Evolutionary conservation across 495 filamentous ascomycete genomes (phyloP), one percentile per base, ranked within the genome.

Genomic region (Trichoderma reesei): DNA sequence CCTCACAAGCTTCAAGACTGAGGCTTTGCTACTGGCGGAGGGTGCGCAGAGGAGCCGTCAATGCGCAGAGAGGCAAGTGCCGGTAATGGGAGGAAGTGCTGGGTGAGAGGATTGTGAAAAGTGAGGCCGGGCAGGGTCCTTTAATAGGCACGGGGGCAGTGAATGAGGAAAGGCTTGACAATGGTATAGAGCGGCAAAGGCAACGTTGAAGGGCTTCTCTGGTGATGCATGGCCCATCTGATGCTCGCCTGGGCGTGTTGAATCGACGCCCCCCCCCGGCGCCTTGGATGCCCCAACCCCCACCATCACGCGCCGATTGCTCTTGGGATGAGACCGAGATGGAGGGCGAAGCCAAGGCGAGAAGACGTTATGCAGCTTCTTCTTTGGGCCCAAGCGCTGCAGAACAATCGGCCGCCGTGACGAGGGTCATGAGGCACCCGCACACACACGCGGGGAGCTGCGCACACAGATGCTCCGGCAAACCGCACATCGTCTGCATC

Each of bases 101-200:
- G n/a, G 51, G 51, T 56, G 51, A 56, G 20, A 56, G 26, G 51
- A 56, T 56, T 56, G 51, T 56, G 51, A 56, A 56, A 34, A 56
- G 51, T 33, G 51, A 34, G 31, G 51, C 51, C 51, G 51, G 51
- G 26, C 51, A 33, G 11, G 7, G 51, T 14, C 51, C 51, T 56
- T 56, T 56, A 56, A 56, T 56, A 56, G 51, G 31, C 26, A 31
- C 9, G n/a, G n/a, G 8, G 51, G 10, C 51, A 56, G 51, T 56
- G 51, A 56, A 56, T 56, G 20, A n/a, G 8, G 20, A 44, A 14
- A 44, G 41, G 41, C 41, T n/a, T 44, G 41, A 16, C 10, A 44
- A 44, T 9, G n/a, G 41, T 2, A 18, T 13, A 16, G 9, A 44
- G 41, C 7, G 16, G 11, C n/a, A 13, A 56, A 5, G 18, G 34